Conservation (phyloP, 768 basidiomycete genomes). For the Mycena pura region DNA sequence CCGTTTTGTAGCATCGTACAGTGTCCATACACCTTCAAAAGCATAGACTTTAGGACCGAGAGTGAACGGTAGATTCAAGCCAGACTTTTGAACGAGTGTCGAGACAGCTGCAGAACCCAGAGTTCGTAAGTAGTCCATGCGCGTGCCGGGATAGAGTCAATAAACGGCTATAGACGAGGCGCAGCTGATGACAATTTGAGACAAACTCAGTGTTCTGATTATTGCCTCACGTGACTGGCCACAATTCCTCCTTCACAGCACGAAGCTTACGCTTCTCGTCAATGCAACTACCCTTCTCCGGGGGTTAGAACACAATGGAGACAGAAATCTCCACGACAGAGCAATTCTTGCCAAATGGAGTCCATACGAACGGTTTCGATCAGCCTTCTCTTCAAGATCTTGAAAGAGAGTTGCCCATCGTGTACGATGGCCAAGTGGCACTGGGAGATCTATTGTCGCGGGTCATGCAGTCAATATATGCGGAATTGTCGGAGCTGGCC, state of each 20-base stretch:
- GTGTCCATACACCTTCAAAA: slow-evolving; percentile 78
- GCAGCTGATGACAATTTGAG: too few species aligned
- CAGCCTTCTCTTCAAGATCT: slow-evolving; percentile 59
- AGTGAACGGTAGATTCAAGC: slow-evolving; percentile 86
- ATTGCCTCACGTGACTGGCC: too few species aligned
- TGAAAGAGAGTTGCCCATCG: slow-evolving; percentile 75
- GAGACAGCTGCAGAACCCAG: slow-evolving; percentile 89
- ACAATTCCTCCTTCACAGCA: too few species aligned
- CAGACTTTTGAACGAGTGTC: slow-evolving; percentile 91
- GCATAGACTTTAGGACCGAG: slow-evolving; percentile 76
- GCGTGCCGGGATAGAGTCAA: not conserved
- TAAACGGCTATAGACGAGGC: not conserved
- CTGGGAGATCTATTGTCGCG: slow-evolving; percentile 79
- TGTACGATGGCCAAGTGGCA: slow-evolving; percentile 75
- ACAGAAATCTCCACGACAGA: slow-evolving; percentile 7
- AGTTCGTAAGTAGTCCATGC: slow-evolving; percentile 84
- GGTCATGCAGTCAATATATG: slow-evolving; percentile 80
- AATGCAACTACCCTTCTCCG: slow-evolving; percentile 3
- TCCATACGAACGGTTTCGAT: slow-evolving; percentile 33
- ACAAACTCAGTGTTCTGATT: too few species aligned
- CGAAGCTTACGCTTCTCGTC: slow-evolving; percentile 7
- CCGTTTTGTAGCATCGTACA: slow-evolving; percentile 89
- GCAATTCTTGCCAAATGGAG: slow-evolving; percentile 33
- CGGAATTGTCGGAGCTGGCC: slow-evolving; percentile 80
- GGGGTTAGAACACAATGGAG: slow-evolving; percentile 16